Evolutionary conservation across 2,329 filamentous ascomycete species (phyloP).

Genomic region (Fusarium gaditjirri): DNA sequence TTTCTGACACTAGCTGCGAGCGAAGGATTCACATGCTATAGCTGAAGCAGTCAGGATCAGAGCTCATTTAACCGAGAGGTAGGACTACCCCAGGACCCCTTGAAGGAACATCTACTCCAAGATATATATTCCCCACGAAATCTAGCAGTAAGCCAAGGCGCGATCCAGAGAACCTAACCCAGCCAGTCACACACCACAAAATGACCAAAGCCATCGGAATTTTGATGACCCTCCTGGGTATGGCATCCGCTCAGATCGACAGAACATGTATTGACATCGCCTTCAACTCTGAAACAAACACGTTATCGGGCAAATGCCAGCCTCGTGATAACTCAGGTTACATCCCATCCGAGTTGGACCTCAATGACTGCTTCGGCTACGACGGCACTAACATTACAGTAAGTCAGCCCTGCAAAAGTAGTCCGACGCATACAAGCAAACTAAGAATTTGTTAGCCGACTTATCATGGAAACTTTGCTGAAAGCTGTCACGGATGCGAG

Average conservation of each 20-base stretch:
- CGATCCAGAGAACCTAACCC: rapidly evolving
- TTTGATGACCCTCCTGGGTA: background rate
- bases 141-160: rapidly evolving
- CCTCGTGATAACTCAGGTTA: conserved; percentile 10
- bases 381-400: background rate
- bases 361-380: conserved; percentile 14
- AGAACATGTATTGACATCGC: conserved; percentile 1
- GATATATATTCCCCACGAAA: too few relatives aligned
- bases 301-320: background rate
- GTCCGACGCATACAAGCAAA: rapidly evolving
- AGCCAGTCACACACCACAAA: rapidly evolving
- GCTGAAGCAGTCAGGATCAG: background rate
- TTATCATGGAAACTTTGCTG: background rate
- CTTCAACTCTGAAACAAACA: background rate
- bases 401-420: rapidly evolving
- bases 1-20: background rate
- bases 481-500: background rate
- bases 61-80: background rate
- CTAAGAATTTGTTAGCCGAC: background rate
- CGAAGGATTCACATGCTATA: background rate
- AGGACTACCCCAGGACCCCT: background rate
- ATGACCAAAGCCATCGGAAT: background rate
- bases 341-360: background rate
- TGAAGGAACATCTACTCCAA: background rate
- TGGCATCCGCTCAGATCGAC: background rate